Evolutionary conservation across 148 eudicot species (phyloP), one percentile per base, ranked within the genome.

Genomic region (Rhododendron griersonianum): DNA sequence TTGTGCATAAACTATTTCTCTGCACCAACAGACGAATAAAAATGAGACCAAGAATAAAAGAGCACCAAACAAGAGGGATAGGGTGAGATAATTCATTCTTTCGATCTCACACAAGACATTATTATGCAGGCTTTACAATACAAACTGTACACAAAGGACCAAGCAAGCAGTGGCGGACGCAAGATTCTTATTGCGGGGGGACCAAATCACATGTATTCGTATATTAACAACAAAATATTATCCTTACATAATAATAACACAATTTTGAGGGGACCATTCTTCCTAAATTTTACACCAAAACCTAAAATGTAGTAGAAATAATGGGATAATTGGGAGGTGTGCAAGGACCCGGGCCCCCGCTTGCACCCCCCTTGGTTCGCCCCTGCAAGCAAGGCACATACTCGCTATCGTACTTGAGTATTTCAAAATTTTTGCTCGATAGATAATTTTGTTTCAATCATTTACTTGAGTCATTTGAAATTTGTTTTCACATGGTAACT

Each of bases 1-100:
- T 93, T 5, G 94, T 90, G 65, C 84, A 81, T 73, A 91, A 80
- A 83, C 91, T 84, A 61, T 89, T 94, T 88, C 84, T 94, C 99
- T 98, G 98, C 81, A 80, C 84, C 78, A 90, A 89, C 75, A 78
- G 50, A 28, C 59, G 53, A 86, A 28, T 4, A 47, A 80, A 21
- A 39, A 16, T 13, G 18, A 65, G 41, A 86, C 19, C 41, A 23
- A 19, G 65, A 73, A 19, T 23, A 10, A 50, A 57, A 87, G 35
- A 33, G 23, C 21, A 86, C 55, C 50, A 59, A 71, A 57, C 25
- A 82, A 11, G 48, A 85, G 44, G 33, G 55, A 84, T 57, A 81
- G 37, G 25, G 81, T 35, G 19, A 33, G 48, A 80, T 5, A 69
- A 28, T 45, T 45, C 83, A 55, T 80, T 80, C 84, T 19, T 67